Evolutionary conservation across 2,329 filamentous ascomycete species (phyloP).

Genomic region (Lachnellula cervina): DNA sequence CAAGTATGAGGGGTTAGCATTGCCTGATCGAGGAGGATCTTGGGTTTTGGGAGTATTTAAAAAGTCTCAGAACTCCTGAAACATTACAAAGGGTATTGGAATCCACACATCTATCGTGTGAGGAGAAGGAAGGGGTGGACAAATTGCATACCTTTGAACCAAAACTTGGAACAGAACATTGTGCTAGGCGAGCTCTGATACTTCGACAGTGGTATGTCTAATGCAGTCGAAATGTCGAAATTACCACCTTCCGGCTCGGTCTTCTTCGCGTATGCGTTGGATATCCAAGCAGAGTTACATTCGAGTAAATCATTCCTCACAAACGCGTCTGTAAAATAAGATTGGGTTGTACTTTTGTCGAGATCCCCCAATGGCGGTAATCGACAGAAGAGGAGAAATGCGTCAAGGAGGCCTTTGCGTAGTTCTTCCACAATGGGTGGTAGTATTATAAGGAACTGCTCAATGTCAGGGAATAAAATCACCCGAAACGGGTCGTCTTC

Average conservation of each 20-base stretch:
- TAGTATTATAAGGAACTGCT: slow-evolving; percentile 53
- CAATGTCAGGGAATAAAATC: slow-evolving; percentile 73
- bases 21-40: too few species aligned
- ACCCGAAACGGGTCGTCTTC: slow-evolving; percentile 81
- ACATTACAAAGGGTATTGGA: too few species aligned
- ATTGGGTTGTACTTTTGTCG: slow-evolving; percentile 24
- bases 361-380: slow-evolving; percentile 47
- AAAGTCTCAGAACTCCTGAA: too few species aligned
- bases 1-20: too few species aligned
- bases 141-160: slow-evolving; percentile 37
- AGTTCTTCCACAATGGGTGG: slow-evolving; percentile 37
- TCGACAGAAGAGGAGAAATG: slow-evolving; percentile 64
- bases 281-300: slow-evolving; percentile 13
- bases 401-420: slow-evolving; percentile 53
- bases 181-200: slow-evolving; percentile 41
- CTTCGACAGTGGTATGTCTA: slow-evolving; percentile 17
- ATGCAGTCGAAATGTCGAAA: slow-evolving; percentile 17
- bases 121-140: too few species aligned
- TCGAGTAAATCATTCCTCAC: slow-evolving; percentile 39
- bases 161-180: slow-evolving; percentile 44
- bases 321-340: slow-evolving; percentile 49
- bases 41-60: too few species aligned
- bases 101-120: too few species aligned
- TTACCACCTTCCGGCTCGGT: slow-evolving; percentile 22
- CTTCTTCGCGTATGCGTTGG: slow-evolving; percentile 2